Evolutionary conservation across 2,329 filamentous ascomycete genomes (phyloP).

Genomic region (Stagonosporopsis rhizophila): DNA sequence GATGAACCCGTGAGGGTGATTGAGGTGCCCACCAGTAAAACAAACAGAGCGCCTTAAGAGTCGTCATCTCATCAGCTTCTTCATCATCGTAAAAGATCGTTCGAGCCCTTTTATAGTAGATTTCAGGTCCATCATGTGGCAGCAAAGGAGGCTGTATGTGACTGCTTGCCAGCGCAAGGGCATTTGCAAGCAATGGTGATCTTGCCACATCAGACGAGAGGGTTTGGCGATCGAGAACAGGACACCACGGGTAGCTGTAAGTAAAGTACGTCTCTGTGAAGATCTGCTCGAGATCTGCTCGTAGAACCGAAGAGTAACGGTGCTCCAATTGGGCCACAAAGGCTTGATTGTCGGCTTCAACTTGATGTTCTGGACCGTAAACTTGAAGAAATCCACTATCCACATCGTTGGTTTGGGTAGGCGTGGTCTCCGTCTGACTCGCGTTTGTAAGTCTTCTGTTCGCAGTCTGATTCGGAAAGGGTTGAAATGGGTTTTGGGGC

Average conservation of each 20-base stretch:
- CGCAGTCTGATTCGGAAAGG: background rate
- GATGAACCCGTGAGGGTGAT: constrained; percentile 26
- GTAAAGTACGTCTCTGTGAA: constrained; percentile 32
- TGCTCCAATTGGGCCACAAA: constrained; percentile 31
- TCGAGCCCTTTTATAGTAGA: constrained; percentile 29
- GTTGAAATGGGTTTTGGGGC: constrained; percentile 13
- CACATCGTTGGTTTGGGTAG: constrained; percentile 26
- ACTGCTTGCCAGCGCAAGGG: constrained; percentile 28
- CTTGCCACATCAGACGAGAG: constrained; percentile 24
- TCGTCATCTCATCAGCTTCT: constrained; percentile 28
- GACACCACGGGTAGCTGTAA: constrained; percentile 34
- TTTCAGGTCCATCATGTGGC: constrained; percentile 28
- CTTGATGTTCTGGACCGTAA: constrained; percentile 29
- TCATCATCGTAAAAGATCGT: constrained; percentile 33
- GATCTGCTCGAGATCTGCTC: constrained; percentile 29
- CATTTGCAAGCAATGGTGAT: constrained; percentile 30
- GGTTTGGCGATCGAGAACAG: constrained; percentile 27
- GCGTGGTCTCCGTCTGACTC: constrained; percentile 23
- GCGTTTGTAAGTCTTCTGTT: constrained; percentile 2
- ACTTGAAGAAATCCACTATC: constrained; percentile 29
- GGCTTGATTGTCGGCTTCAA: constrained; percentile 30
- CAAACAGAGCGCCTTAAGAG: constrained; percentile 27
- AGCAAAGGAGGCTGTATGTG: constrained; percentile 31
- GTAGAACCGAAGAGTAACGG: constrained; percentile 21
- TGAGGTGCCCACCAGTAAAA: constrained; percentile 37